Conservation (phyloP, 2,329 filamentous ascomycete species). For the Septoria petroselini region DNA sequence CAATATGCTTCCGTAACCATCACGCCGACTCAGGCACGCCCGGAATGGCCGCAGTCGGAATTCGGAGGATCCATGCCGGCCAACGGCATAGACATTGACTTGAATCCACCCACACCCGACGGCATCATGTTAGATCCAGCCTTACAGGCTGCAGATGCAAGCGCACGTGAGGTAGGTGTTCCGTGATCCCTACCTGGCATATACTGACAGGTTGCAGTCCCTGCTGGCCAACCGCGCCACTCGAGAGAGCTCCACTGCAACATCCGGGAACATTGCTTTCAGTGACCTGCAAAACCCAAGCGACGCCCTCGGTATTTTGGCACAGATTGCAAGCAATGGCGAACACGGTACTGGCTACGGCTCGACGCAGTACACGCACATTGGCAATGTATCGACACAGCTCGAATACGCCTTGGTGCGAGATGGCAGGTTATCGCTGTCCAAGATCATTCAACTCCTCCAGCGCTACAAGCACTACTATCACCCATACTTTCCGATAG, state of each 20-base stretch:
- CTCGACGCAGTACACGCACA: constrained; percentile 3
- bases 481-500: constrained; percentile 68
- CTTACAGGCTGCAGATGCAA: constrained; percentile 30
- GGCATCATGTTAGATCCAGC: constrained; percentile 35
- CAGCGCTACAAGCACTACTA: constrained; percentile 62
- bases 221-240: constrained; percentile 22
- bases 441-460: constrained; percentile 53
- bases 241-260: constrained; percentile 33
- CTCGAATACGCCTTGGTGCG: constrained; percentile 46
- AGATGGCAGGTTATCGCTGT: constrained; percentile 42
- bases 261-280: constrained; percentile 37
- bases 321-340: constrained; percentile 44
- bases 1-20: constrained; percentile 22
- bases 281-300: constrained; percentile 49
- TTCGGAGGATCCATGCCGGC: constrained; percentile 4
- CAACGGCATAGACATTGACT: constrained; percentile 15
- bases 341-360: constrained; percentile 22
- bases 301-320: constrained; percentile 49
- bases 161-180: constrained; percentile 17
- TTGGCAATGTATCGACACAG: constrained; percentile 17
- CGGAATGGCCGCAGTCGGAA: constrained; percentile 12
- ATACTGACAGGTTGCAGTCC: constrained; percentile 13
- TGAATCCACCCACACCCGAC: constrained; percentile 24
- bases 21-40: constrained; percentile 9
- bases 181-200: neutral